These are phyloP conservation scores for Rachicladosporium sp. DNA, from an alignment of 2,329 filamentous ascomycete genomes.

Conservation along the genomic window DNA sequence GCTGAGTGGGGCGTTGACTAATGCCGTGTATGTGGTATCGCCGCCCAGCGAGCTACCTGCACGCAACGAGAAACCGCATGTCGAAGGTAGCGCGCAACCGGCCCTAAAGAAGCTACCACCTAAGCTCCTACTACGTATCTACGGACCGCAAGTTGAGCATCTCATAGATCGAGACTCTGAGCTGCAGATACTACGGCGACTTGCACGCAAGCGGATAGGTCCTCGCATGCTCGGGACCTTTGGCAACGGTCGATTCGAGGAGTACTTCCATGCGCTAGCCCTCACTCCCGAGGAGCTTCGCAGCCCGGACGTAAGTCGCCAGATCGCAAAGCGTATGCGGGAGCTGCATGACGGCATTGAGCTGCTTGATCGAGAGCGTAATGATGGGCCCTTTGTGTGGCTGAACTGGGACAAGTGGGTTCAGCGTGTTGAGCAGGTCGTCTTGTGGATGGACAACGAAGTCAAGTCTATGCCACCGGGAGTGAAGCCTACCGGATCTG, in stretches of 20 bases:
- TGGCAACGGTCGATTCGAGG: constrained; percentile 86
- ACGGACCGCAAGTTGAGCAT: constrained; percentile 89
- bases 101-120: constrained; percentile 39
- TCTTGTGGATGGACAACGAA: constrained; percentile 48
- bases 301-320: constrained; percentile 68
- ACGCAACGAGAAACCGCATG: constrained; percentile 22
- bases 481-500: constrained; percentile 27
- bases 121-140: constrained; percentile 81
- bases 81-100: constrained; percentile 21
- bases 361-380: constrained; percentile 62
- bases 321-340: constrained; percentile 95
- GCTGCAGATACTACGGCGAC: constrained; percentile 68
- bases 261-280: constrained; percentile 77
- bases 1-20: constrained; percentile 84
- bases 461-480: constrained; percentile 36
- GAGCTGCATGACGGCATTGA: constrained; percentile 92
- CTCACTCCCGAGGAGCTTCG: constrained; percentile 67
- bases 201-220: constrained; percentile 86
- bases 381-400: constrained; percentile 72
- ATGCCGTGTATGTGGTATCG: constrained; percentile 88
- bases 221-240: constrained; percentile 86
- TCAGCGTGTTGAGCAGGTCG: constrained; percentile 49
- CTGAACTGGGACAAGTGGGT: constrained; percentile 94
- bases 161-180: constrained; percentile 90
- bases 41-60: constrained; percentile 54